phyloP scores from a whole-genome alignment of 108 stramenopile genomes.

The Stephanodiscus triporus region DNA sequence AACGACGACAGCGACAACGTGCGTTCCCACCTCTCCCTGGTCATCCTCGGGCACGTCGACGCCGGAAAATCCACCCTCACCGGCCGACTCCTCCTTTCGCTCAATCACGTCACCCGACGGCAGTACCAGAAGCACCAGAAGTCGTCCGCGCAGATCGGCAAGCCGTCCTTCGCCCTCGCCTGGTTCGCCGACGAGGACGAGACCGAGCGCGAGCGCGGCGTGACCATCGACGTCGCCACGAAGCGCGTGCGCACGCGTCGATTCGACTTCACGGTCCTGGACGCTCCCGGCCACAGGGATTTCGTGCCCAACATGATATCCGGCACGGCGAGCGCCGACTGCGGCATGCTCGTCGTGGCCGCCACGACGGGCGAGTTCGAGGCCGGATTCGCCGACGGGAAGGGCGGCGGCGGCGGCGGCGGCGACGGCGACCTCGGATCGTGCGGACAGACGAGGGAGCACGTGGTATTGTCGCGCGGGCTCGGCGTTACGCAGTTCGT shows the following conservation, averaged over 20 bases:
- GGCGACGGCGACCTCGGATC: conserved; percentile 4
- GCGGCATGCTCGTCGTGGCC: conserved; percentile 80
- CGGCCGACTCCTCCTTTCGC: conserved; percentile 66
- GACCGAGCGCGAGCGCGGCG: conserved; percentile 72
- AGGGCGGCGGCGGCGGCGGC: conserved; percentile 12
- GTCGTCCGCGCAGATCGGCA: conserved; percentile 62
- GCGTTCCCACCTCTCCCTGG: conserved; percentile 48
- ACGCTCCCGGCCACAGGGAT: conserved; percentile 65
- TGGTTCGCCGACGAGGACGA: conserved; percentile 80
- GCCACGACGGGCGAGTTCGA: conserved; percentile 84
- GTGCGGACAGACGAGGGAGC: conserved; percentile 83
- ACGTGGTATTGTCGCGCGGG: conserved; percentile 73
- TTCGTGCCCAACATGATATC: conserved; percentile 60
- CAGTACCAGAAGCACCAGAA: conserved; percentile 62
- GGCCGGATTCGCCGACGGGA: conserved; percentile 60
- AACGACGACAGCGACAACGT: background rate
- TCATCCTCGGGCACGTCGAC: conserved; percentile 67
- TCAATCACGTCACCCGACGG: conserved; percentile 66
- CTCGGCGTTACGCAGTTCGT: conserved; percentile 82
- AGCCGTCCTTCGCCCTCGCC: conserved; percentile 77
- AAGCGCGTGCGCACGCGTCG: conserved; percentile 44
- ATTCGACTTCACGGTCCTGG: conserved; percentile 52
- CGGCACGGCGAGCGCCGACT: conserved; percentile 68
- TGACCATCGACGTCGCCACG: conserved; percentile 76
- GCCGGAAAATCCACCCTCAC: conserved; percentile 86